Conservation (phyloP, 2,329 filamentous ascomycete species). For the Trichoderma atrobrunneum region DNA sequence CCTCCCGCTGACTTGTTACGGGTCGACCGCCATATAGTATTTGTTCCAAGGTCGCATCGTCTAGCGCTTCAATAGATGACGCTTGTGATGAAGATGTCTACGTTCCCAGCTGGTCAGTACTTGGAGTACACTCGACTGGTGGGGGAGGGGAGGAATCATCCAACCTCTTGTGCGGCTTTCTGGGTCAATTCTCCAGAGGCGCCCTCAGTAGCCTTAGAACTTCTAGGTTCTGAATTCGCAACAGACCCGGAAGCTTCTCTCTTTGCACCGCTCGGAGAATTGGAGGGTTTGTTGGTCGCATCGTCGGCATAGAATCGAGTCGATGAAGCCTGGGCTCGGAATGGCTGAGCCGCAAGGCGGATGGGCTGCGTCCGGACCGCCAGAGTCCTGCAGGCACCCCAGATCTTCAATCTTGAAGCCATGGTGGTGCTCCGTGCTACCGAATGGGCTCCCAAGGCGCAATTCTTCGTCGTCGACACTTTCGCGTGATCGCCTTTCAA, state of each 20-base stretch:
- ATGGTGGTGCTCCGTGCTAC: slow-evolving; percentile 28
- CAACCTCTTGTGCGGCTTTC: neutral
- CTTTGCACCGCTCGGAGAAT: slow-evolving; percentile 20
- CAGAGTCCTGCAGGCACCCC: slow-evolving; percentile 36
- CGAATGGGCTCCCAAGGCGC: slow-evolving; percentile 10
- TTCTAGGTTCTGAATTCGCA: neutral
- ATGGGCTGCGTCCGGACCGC: slow-evolving; percentile 31
- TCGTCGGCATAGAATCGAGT: slow-evolving; percentile 35
- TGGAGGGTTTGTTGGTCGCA: slow-evolving; percentile 28
- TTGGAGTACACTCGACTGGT: neutral
- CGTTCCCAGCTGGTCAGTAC: neutral
- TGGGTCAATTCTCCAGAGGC: slow-evolving; percentile 11
- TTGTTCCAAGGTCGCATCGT: slow-evolving; percentile 38
- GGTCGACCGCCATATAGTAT: slow-evolving; percentile 37
- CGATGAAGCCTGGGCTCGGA: slow-evolving; percentile 25
- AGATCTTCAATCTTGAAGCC: slow-evolving; percentile 35
- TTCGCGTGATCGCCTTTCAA: slow-evolving; percentile 13
- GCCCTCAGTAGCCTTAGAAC: neutral
- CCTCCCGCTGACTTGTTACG: slow-evolving; percentile 30
- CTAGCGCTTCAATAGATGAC: slow-evolving; percentile 28
- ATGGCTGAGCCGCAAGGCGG: slow-evolving; percentile 26
- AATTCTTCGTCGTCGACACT: slow-evolving; percentile 15
- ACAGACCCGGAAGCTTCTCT: neutral
- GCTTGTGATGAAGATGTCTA: slow-evolving; percentile 14
- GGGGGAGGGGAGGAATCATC: neutral